These are phyloP conservation scores for Magnusiomyces tetraspermus DNA, from an alignment of 1,139 yeast genomes.

Conservation along the genomic window DNA sequence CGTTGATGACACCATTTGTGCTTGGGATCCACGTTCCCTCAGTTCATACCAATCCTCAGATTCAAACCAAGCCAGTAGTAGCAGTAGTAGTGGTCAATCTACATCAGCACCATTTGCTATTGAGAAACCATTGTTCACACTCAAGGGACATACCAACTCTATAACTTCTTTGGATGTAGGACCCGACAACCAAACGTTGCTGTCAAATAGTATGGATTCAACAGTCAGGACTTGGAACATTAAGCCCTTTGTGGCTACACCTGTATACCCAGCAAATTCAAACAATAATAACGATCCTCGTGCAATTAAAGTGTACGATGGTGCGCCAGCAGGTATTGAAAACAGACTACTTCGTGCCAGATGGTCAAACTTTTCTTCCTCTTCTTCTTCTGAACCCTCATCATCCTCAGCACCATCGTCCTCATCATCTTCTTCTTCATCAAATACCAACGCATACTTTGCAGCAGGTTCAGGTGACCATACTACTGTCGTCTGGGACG, in stretches of 20 bases:
- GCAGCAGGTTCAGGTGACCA: slow-evolving; percentile 54
- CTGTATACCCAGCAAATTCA: background rate
- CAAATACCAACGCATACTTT: slow-evolving; percentile 32
- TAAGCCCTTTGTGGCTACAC: slow-evolving; percentile 32
- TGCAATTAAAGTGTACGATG: slow-evolving; percentile 43
- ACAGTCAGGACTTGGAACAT: slow-evolving; percentile 50
- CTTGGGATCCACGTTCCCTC: slow-evolving; percentile 40
- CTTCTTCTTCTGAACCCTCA: slow-evolving; percentile 2
- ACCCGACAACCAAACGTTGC: slow-evolving; percentile 40
- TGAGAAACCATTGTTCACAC: slow-evolving; percentile 34
- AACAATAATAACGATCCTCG: slow-evolving; percentile 27
- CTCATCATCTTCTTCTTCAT: background rate
- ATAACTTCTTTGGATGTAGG: slow-evolving; percentile 47
- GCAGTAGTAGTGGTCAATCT: slow-evolving; percentile 7
- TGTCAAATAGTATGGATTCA: slow-evolving; percentile 52
- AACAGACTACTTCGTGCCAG: slow-evolving; percentile 42
- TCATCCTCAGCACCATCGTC: slow-evolving; percentile 2
- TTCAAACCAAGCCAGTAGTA: slow-evolving; percentile 22
- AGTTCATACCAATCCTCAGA: slow-evolving; percentile 24
- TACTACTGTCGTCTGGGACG: slow-evolving; percentile 53
- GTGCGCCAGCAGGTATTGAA: slow-evolving; percentile 51
- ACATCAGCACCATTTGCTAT: background rate
- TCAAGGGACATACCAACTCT: slow-evolving; percentile 39
- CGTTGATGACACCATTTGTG: slow-evolving; percentile 52
- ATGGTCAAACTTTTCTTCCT: slow-evolving; percentile 4